These are phyloP conservation scores for Ustilago cynodontis DNA, from an alignment of 1,284 basidiomycete species.

Conservation along the genomic window DNA sequence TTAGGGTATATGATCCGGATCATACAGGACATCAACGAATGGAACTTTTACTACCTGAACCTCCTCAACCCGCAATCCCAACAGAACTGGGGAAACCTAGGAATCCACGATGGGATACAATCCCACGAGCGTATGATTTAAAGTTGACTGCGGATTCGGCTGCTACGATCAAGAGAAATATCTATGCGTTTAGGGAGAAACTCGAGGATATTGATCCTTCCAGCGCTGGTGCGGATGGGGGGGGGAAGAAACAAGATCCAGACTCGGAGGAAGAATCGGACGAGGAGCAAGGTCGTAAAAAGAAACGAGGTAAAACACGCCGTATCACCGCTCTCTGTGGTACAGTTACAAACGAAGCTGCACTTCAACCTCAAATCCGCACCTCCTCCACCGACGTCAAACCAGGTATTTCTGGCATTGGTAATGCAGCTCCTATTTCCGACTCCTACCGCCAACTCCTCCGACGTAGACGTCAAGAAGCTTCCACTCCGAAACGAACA, in stretches of 20 bases:
- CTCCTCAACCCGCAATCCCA: constrained; percentile 55
- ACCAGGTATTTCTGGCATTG: constrained; percentile 44
- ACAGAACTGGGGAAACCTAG: constrained; percentile 27
- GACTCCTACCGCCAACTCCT: constrained; percentile 72
- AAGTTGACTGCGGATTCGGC: constrained; percentile 58
- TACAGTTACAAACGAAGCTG: constrained; percentile 64
- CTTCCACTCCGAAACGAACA: constrained; percentile 71
- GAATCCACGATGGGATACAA: constrained; percentile 39
- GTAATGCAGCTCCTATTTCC: constrained; percentile 54
- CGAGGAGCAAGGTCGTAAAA: constrained; percentile 14
- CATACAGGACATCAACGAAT: constrained; percentile 62
- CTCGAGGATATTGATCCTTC: constrained; percentile 32
- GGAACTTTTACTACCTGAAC: constrained; percentile 64
- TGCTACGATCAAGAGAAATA: constrained; percentile 51
- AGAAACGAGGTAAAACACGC: constrained; percentile 32
- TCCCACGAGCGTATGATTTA: constrained; percentile 64
- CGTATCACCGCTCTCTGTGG: constrained; percentile 57
- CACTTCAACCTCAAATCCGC: constrained; percentile 61
- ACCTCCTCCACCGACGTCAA: constrained; percentile 28
- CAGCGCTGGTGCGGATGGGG: neutral
- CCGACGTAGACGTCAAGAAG: constrained; percentile 70
- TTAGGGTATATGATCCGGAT: constrained; percentile 72
- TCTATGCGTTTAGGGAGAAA: constrained; percentile 65
- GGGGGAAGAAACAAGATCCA: constrained; percentile 12
- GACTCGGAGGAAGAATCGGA: constrained; percentile 28